phyloP scores from a whole-genome alignment of 768 basidiomycete genomes.

The Omphalotus guepiniiformis region DNA sequence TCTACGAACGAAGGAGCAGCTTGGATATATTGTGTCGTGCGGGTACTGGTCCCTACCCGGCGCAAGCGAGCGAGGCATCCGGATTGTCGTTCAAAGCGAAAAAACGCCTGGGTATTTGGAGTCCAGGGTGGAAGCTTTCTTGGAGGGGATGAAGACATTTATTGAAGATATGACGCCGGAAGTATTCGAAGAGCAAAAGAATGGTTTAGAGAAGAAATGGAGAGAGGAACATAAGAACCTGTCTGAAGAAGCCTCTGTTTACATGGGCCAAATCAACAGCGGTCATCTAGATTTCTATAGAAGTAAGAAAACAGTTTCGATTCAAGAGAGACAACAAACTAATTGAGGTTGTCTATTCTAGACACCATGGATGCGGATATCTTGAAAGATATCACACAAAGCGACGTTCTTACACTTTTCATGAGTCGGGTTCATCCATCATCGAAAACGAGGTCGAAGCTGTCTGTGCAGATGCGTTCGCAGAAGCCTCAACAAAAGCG shows the following conservation, averaged over 20 bases:
- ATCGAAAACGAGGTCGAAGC: conserved; percentile 68
- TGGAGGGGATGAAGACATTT: conserved; percentile 64
- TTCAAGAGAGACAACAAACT: no score
- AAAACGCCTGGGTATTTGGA: conserved; percentile 77
- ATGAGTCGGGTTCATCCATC: conserved; percentile 62
- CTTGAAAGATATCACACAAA: conserved; percentile 62
- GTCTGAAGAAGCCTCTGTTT: conserved; percentile 68
- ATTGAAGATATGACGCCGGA: conserved; percentile 66
- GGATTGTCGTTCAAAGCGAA: conserved; percentile 88
- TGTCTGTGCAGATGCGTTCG: conserved; percentile 79
- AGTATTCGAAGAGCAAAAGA: conserved; percentile 77
- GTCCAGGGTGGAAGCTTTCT: conserved; percentile 82
- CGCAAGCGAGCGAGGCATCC: conserved; percentile 68
- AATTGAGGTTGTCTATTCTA: conserved; percentile 31
- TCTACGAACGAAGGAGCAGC: conserved; percentile 90
- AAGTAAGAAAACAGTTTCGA: no score
- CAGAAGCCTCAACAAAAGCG: conserved; percentile 56
- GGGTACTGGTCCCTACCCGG: conserved; percentile 53
- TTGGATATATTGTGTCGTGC: conserved; percentile 87
- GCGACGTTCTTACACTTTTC: conserved; percentile 74
- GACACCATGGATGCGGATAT: conserved; percentile 69
- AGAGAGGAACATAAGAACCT: conserved; percentile 87
- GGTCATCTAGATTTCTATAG: conserved; percentile 86
- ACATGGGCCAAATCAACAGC: conserved; percentile 66
- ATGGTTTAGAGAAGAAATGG: conserved; percentile 75